A percentile compares a stretch with the other conserved stretches of the same genome.
These are phyloP conservation scores for Lumnitzera littorea DNA, from an alignment of 345 rosid species.

Conservation along the genomic window DNA sequence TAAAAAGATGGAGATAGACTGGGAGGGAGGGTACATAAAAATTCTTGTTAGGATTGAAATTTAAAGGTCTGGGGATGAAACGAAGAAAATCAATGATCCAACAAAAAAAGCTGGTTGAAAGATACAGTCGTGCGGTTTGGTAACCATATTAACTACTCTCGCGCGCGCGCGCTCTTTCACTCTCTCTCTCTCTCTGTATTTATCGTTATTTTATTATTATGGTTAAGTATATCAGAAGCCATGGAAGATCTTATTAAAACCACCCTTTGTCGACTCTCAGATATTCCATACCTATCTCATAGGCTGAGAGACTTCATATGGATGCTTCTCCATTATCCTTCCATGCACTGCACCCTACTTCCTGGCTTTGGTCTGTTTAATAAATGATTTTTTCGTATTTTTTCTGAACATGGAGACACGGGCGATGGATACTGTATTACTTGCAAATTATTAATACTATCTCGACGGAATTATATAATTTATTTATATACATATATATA, in stretches of 20 bases:
- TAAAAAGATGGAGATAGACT: background rate
- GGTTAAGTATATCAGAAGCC: conserved; percentile 1
- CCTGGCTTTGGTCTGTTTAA: too few relatives aligned
- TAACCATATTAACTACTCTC: conserved; percentile 53
- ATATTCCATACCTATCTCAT: background rate
- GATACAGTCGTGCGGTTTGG: conserved; percentile 47
- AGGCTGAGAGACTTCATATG: background rate
- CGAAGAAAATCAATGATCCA: conserved; percentile 7
- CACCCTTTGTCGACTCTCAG: background rate
- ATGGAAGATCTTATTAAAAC: background rate
- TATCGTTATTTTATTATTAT: background rate
- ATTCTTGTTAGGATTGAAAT: conserved; percentile 55
- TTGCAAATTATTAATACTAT: too few relatives aligned
- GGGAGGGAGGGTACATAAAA: background rate
- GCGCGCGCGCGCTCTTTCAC: too few relatives aligned
- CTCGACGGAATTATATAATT: too few relatives aligned
- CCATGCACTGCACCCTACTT: too few relatives aligned
- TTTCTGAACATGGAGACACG: too few relatives aligned
- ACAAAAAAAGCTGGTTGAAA: conserved; percentile 23
- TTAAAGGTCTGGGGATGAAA: conserved; percentile 14
- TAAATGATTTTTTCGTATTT: too few relatives aligned
- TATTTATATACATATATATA: too few relatives aligned
- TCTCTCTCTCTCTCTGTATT: conserved; percentile 6
- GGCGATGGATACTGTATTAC: too few relatives aligned
- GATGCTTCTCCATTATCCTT: too few relatives aligned